phyloP scores from a whole-genome alignment of 306 rosid species.

The Vachellia pachyceras region DNA sequence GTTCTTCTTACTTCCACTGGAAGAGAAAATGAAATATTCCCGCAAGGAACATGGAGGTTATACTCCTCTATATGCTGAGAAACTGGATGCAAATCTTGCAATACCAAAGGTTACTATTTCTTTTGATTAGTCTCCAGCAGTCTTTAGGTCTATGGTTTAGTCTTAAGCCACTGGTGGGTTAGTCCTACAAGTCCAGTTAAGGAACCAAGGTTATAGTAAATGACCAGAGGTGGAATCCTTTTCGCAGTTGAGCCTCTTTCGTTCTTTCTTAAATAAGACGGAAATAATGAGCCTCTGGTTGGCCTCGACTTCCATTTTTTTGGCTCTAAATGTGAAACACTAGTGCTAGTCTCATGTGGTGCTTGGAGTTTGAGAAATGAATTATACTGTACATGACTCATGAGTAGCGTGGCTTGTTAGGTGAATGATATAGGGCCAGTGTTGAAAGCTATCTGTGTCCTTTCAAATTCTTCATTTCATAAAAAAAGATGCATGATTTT shows the following conservation, averaged over 20 bases:
- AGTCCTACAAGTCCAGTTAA: background rate
- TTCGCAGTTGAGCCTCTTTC: background rate
- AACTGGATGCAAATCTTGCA: slow-evolving; percentile 52
- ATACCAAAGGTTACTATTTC: slow-evolving; percentile 54
- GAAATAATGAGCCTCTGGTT: background rate
- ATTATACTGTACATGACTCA: background rate
- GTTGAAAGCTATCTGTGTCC: background rate
- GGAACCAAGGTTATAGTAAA: background rate
- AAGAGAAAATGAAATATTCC: slow-evolving; percentile 57
- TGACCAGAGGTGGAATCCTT: background rate
- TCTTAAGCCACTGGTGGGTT: background rate
- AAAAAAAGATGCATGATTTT: background rate
- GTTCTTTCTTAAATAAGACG: too few species aligned
- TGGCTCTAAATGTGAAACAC: background rate
- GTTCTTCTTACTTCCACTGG: slow-evolving; percentile 66
- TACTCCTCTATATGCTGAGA: slow-evolving; percentile 67
- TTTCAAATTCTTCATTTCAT: slow-evolving; percentile 10
- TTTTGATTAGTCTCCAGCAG: background rate
- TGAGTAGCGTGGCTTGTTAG: background rate
- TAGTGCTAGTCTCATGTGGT: background rate
- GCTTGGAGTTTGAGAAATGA: background rate
- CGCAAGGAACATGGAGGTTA: slow-evolving; percentile 79
- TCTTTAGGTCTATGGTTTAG: background rate
- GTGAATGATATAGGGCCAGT: background rate
- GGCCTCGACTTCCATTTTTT: background rate